Base-by-base conservation (phyloP, 2,329 filamentous ascomycete species). In the Diaporthe ilicicola region DNA sequence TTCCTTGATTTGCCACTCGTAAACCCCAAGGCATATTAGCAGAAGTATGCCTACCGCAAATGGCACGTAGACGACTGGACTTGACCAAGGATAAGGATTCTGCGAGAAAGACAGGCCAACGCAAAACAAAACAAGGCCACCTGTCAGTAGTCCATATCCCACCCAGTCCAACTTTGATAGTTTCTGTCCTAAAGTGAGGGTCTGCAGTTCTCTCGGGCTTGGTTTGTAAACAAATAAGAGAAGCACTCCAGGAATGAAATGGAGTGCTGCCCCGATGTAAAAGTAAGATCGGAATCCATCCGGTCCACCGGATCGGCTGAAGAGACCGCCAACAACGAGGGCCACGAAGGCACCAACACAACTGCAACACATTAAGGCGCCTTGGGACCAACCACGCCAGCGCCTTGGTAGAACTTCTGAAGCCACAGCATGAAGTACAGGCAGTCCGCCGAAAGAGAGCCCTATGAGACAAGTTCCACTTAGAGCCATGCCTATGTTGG, bases 321-420 rank as follows among this genome's bases (percentile, higher is more conserved):
- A 59, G 17, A 59, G 55, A 22, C 55, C 55, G 10, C 55, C 55
- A 27, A 59, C 55, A 59, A 59, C 55, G n/a, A 59, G 55, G 4
- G 55, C 55, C 22, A 59, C 37, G 15, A 59, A 59, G 19, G 55
- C 55, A 27, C 55, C 55, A 59, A 59, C 55, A 59, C 55, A 59
- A 15, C 55, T 59, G 55, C 42, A 59, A n/a, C 55, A 59, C 55
- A 59, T 59, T 2, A 59, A 37, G 13, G 34, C 37, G 15, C 55
- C 55, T 15, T 59, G 55, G 3, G 55, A 59, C 55, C 55, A 59
- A 5, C 55, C 55, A 4, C 55, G 55, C 55, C 55, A 59, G 37
- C 55, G 55, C 55, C 55, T 59, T 4, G 55, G 55, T 5, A 59
- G 37, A 17, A 59, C 55, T 19, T 59, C 55, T 29, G 55, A 59